phyloP scores from a whole-genome alignment of 2,329 filamentous ascomycete species.

The Colletotrichum sublineola region DNA sequence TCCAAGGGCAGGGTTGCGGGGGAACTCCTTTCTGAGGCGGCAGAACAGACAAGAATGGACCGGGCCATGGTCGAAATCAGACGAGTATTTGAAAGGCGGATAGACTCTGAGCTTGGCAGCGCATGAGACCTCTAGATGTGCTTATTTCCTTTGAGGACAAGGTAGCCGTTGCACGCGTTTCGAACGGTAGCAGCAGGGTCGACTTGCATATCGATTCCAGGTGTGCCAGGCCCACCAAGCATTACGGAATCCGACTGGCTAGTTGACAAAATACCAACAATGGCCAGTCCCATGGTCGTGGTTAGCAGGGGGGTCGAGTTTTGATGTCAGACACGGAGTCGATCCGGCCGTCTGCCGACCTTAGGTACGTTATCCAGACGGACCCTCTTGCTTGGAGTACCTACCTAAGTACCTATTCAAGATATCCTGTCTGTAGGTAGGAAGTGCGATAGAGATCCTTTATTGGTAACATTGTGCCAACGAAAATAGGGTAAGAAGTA shows the following conservation, averaged over 20 bases:
- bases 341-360: neutral
- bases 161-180: slow-evolving; percentile 25
- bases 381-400: too few species aligned
- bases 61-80: slow-evolving; percentile 16
- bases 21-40: neutral
- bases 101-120: slow-evolving; percentile 8
- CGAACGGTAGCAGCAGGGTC: slow-evolving; percentile 7
- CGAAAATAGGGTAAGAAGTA: neutral
- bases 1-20: neutral
- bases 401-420: neutral
- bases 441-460: neutral
- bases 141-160: neutral
- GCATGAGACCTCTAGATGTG: slow-evolving; percentile 25
- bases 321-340: slow-evolving; percentile 1
- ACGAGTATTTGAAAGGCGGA: slow-evolving; percentile 15
- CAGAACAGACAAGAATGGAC: slow-evolving; percentile 14
- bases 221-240: slow-evolving; percentile 5
- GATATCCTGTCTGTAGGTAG: neutral
- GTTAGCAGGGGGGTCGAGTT: slow-evolving; percentile 6
- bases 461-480: neutral
- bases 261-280: slow-evolving; percentile 3
- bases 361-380: too few species aligned
- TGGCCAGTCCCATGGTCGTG: slow-evolving; percentile 11
- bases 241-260: neutral
- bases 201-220: neutral